Conservation (phyloP, 1,284 basidiomycete genomes). For the Ceratobasidium sp. region DNA sequence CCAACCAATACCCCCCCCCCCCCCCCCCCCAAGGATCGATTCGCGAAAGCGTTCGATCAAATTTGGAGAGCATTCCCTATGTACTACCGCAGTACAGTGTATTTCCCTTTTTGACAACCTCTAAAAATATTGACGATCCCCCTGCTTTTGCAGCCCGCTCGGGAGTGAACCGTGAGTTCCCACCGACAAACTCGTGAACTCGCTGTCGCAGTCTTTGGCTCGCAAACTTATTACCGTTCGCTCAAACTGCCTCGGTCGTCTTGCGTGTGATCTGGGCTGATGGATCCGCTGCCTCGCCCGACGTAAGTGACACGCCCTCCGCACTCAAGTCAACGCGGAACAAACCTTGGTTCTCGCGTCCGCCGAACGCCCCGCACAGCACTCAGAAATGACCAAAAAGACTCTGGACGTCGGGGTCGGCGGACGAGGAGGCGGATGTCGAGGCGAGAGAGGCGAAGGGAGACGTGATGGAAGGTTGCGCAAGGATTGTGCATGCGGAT, state of each 20-base stretch:
- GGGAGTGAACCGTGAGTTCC: too few relatives aligned
- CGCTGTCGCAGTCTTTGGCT: background rate
- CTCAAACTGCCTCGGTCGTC: constrained; percentile 87
- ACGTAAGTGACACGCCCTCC: constrained; percentile 87
- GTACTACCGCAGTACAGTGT: background rate
- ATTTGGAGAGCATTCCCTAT: background rate
- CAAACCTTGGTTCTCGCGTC: constrained; percentile 88
- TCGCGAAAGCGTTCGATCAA: too few relatives aligned
- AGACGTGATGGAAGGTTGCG: constrained; percentile 46
- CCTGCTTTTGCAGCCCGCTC: too few relatives aligned
- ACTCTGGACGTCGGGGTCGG: constrained; percentile 89
- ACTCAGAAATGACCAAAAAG: constrained; percentile 97
- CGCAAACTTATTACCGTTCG: constrained; percentile 67
- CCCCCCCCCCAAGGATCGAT: too few relatives aligned
- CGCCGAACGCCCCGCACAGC: constrained; percentile 82
- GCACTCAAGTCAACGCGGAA: constrained; percentile 86
- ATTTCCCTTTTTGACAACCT: too few relatives aligned
- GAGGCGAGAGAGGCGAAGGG: constrained; percentile 61
- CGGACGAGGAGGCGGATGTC: constrained; percentile 56
- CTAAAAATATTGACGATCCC: too few relatives aligned
- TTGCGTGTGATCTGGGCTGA: constrained; percentile 99
- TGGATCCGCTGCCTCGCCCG: constrained; percentile 91
- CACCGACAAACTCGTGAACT: too few relatives aligned
- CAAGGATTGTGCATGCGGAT: too few relatives aligned
- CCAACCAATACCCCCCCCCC: too few relatives aligned